Evolutionary conservation across 305 asterid species (phyloP).

Genomic region (Fraxinus albicans): DNA sequence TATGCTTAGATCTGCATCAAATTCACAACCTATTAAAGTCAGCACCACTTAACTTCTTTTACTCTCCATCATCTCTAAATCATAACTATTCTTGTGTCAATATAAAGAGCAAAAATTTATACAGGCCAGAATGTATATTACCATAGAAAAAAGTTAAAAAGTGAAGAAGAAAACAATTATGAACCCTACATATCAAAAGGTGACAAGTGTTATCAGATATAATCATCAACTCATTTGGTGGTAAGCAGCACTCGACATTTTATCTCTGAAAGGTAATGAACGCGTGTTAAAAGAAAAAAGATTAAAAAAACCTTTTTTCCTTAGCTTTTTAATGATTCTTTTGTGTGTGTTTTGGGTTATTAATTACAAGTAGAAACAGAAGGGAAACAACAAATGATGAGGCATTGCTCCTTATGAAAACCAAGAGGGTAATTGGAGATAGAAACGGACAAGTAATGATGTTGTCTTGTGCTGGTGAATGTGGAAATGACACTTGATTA

Average conservation of each 20-base stretch:
- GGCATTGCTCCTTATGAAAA: slow-evolving; percentile 25
- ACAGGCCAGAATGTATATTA: neutral
- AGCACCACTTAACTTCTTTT: slow-evolving; percentile 6
- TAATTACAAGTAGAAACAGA: slow-evolving; percentile 11
- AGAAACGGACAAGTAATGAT: slow-evolving; percentile 52
- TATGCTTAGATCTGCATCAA: slow-evolving; percentile 3
- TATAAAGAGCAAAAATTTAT: slow-evolving; percentile 7
- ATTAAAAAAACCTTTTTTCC: neutral
- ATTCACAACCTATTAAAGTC: neutral
- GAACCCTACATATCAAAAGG: slow-evolving; percentile 25
- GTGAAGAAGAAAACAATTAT: slow-evolving; percentile 16
- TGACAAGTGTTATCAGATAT: slow-evolving; percentile 58
- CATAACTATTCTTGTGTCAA: slow-evolving; percentile 17
- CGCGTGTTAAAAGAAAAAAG: slow-evolving; percentile 33
- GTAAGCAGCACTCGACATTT: slow-evolving; percentile 35
- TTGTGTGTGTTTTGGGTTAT: neutral
- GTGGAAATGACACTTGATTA: slow-evolving; percentile 28
- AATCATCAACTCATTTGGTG: slow-evolving; percentile 61
- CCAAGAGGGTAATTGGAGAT: slow-evolving; percentile 25
- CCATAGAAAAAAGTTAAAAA: slow-evolving; percentile 8
- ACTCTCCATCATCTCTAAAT: slow-evolving; percentile 28
- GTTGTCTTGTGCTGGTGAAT: slow-evolving; percentile 50
- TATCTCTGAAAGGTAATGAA: slow-evolving; percentile 39
- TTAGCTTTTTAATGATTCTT: neutral
- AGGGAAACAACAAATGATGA: slow-evolving; percentile 28